Base-by-base conservation (phyloP, 225 moss, liverwort and hornwort genomes). In the Lunularia cruciata region DNA sequence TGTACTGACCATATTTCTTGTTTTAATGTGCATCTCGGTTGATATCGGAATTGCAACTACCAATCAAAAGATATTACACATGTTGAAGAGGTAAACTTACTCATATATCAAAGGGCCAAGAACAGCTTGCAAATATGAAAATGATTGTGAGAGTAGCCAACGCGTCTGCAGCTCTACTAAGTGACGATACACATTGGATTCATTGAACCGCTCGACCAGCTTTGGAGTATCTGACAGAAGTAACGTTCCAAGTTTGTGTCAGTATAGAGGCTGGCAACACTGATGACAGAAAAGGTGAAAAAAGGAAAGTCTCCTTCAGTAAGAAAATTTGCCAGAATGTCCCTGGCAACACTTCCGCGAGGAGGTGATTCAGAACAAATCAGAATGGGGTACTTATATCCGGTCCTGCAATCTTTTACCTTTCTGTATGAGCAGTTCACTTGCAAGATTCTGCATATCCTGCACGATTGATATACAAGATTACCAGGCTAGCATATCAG, bases 1-100 rank as follows among this genome's bases (percentile, higher is more conserved):
- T n/a, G n/a, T n/a, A n/a, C n/a, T n/a, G n/a, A n/a, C n/a, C n/a
- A n/a, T n/a, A n/a, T n/a, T n/a, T n/a, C n/a, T n/a, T n/a, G n/a
- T 6, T 57, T 5, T 16, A 16, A 11, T 57, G 33, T 70, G 62
- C 70, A 76, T 70, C 69, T 76, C 20, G 52, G 51, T 26, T 76
- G 76, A 70, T 76, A 69, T 40, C 70, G 76, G 3, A 70, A 76
- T 18, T 70, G 76, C 69, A 76, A 76, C 62, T 76, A 76, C 42
- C 70, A 76, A 53, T 70, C 76, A 46, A 76, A 76, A 36, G 76
- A 76, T 48, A 76, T 76, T 20, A 62, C 76, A 35, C 53, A 70
- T 55, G 76, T 70, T 38, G 70, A 76, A 70, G 63, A 76, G 76
- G 76, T 76, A 69, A 57, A 15, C n/a, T n/a, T n/a, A n/a, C n/a